Evolutionary conservation across 2,329 filamentous ascomycete genomes (phyloP), one percentile per base, ranked within the genome.

Genomic region (Claviceps arundinis): DNA sequence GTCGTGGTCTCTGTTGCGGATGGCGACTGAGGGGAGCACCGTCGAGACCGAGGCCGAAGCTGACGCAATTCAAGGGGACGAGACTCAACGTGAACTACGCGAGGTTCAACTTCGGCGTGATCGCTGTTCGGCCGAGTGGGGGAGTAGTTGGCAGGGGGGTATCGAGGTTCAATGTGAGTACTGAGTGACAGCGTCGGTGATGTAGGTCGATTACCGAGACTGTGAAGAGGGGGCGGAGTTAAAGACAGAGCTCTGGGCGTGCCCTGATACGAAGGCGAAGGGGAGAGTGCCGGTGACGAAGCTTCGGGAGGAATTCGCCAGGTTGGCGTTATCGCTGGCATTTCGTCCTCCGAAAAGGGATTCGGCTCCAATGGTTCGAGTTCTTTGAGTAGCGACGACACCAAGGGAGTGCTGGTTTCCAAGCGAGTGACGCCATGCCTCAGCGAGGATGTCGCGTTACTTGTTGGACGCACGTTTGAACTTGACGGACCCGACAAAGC

Each of bases 341-440:
- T 61, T 54, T 82, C 79, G 49, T 83, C 80, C 51, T 84, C 80
- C 0, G 77, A 77, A 2, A 72, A 68, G 52, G 76, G 66, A 66
- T 74, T 76, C 66, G 76, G 78, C 34, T 95, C 89, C 1, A 96
- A 88, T 65, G 77, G 78, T 26, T 95, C 89, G 1, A 97, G 88
- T 66, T 97, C 91, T 64, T 87, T 89, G 48, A 97, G 71, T 6
- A 97, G 73, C 0, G 89, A 91, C 24, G 89, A 87, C 7, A 97
- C 74, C 63, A 97, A 91, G 5, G 87, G 90, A 7, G 89, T 87
- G 7, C 77, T 79, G 30, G 73, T 76, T 41, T 71, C 57, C 53
- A 57, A 48, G 57, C 55, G 57, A 38, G 56, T 56, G 17, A 56
- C 37, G 37, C 59, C 60, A 48, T 60, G 62, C 49, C 58, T 61